These are phyloP conservation scores for Nelumbo lutea DNA, from an alignment of 164 flowering plant species.

Conservation along the genomic window DNA sequence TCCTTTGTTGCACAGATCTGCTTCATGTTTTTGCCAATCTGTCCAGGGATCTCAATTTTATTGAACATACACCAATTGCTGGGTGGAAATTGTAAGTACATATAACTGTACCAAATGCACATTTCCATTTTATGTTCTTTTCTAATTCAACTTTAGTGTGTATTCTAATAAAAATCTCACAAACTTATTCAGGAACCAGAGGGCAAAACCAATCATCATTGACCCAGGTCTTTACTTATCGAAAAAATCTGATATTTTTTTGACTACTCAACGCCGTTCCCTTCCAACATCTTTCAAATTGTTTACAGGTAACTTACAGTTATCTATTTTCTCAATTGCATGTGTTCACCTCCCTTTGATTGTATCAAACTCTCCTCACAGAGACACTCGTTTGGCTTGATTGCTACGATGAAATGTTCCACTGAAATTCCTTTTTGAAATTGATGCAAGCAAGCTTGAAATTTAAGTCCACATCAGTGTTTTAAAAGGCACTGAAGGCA, in stretches of 20 bases:
- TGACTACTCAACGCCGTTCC: slow-evolving; percentile 66
- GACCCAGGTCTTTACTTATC: slow-evolving; percentile 94
- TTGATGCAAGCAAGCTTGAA: too few species aligned
- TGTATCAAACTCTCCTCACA: background rate
- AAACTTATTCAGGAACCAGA: slow-evolving; percentile 55
- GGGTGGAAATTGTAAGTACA: slow-evolving; percentile 95
- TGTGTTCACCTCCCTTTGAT: background rate
- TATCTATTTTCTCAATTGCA: too few species aligned
- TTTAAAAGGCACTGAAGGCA: too few species aligned
- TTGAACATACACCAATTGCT: slow-evolving; percentile 59
- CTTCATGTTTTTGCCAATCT: slow-evolving; percentile 72
- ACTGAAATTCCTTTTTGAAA: too few species aligned
- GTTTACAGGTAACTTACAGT: slow-evolving; percentile 60
- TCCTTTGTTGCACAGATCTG: slow-evolving; percentile 58
- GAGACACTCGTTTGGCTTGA: too few species aligned
- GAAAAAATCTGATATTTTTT: slow-evolving; percentile 68
- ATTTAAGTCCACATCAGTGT: too few species aligned
- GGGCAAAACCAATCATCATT: slow-evolving; percentile 81
- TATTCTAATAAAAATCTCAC: background rate
- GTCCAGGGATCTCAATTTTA: slow-evolving; percentile 80
- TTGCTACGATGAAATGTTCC: too few species aligned
- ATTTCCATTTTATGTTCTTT: background rate
- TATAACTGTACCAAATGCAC: background rate
- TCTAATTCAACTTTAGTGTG: too few species aligned
- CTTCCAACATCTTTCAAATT: slow-evolving; percentile 83